A percentile compares a stretch with the other conserved stretches of the same genome.
Evolutionary conservation across 352 stramenopile genomes (phyloP).

Genomic region (Pythium coloratum): DNA sequence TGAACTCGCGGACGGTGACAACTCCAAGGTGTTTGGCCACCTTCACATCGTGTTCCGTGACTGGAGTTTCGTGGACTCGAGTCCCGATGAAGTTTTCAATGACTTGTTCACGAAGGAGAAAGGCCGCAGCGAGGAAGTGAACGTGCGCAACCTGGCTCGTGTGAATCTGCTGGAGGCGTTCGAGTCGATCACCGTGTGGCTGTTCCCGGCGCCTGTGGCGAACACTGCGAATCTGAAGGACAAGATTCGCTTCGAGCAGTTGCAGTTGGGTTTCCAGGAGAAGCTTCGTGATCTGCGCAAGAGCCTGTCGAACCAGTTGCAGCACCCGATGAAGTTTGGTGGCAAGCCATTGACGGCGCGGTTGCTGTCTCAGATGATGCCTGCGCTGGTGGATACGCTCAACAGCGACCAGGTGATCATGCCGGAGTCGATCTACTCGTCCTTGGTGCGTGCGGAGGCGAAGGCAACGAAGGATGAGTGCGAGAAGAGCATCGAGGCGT

Average conservation of each 20-base stretch:
- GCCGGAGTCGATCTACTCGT: constrained; percentile 88
- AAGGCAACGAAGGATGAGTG: constrained; percentile 59
- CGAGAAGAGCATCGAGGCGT: constrained; percentile 59
- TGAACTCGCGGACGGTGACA: constrained; percentile 73
- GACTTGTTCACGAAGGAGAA: constrained; percentile 86
- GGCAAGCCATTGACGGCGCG: constrained; percentile 67
- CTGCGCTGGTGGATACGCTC: constrained; percentile 69
- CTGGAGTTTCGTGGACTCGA: constrained; percentile 88
- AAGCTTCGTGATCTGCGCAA: constrained; percentile 77
- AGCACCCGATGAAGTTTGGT: constrained; percentile 79
- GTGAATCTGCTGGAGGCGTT: constrained; percentile 78
- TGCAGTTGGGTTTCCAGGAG: constrained; percentile 74
- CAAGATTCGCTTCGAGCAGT: constrained; percentile 85
- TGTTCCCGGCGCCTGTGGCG: constrained; percentile 77
- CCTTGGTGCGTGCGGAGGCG: constrained; percentile 78
- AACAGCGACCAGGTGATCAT: constrained; percentile 89
- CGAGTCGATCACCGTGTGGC: constrained; percentile 85
- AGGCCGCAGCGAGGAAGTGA: constrained; percentile 74
- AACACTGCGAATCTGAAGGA: constrained; percentile 79
- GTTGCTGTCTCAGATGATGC: constrained; percentile 78
- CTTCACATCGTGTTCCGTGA: constrained; percentile 88
- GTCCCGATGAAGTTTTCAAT: constrained; percentile 73
- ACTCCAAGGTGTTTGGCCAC: constrained; percentile 84
- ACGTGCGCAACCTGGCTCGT: constrained; percentile 76
- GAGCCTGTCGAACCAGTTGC: constrained; percentile 65